Evolutionary conservation across 2,329 filamentous ascomycete species (phyloP).

Genomic region (Celoporthe dispersa): DNA sequence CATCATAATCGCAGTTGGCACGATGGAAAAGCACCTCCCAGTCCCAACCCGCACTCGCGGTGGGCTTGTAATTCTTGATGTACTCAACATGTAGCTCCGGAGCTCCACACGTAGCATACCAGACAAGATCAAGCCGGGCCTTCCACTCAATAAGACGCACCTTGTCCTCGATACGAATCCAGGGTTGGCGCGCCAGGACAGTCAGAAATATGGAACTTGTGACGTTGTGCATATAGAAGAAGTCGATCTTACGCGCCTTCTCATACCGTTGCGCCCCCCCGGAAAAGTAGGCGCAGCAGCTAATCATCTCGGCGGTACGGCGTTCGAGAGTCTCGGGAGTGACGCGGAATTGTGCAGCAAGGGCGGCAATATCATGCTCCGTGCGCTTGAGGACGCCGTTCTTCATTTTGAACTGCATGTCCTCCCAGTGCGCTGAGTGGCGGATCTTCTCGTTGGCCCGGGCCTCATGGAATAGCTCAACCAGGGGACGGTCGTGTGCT

Average conservation of each 20-base stretch:
- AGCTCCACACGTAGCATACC: constrained; percentile 64
- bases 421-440: constrained; percentile 45
- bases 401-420: constrained; percentile 51
- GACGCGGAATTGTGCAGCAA: constrained; percentile 56
- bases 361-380: constrained; percentile 56
- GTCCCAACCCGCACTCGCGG: constrained; percentile 29
- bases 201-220: constrained; percentile 40
- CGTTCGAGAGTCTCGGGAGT: constrained; percentile 41
- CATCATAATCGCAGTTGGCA: constrained; percentile 37
- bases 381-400: constrained; percentile 65
- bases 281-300: constrained; percentile 31
- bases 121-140: constrained; percentile 62
- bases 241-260: constrained; percentile 66
- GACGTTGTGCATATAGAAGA: constrained; percentile 54
- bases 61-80: constrained; percentile 31
- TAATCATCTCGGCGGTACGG: constrained; percentile 37
- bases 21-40: constrained; percentile 38
- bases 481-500: constrained; percentile 19
- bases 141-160: constrained; percentile 69
- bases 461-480: constrained; percentile 32
- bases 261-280: constrained; percentile 56
- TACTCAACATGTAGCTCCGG: constrained; percentile 40
- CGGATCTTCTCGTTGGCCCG: constrained; percentile 54
- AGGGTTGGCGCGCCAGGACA: constrained; percentile 37
- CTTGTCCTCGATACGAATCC: constrained; percentile 46